Conservation (phyloP, 148 eudicot species). For the Nyssa sinensis region DNA sequence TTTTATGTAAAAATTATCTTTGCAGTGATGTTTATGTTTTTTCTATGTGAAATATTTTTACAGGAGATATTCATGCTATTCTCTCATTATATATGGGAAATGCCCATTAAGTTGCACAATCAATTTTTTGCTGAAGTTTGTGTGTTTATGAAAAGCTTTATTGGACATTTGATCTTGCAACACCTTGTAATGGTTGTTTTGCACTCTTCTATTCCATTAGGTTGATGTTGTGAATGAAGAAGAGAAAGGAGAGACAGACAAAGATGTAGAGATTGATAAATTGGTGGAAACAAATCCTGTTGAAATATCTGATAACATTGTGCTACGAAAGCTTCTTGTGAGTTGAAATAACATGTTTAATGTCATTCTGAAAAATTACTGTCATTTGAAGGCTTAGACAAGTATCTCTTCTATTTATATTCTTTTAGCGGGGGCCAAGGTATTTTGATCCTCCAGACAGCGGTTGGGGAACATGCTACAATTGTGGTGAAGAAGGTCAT, state of each 20-base stretch:
- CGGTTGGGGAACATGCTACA: slow-evolving; percentile 90
- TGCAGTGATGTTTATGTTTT: too few relatives aligned
- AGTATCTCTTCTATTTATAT: slow-evolving; percentile 42
- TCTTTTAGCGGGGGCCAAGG: slow-evolving; percentile 88
- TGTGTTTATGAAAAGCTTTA: background rate
- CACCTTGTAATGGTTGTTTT: background rate
- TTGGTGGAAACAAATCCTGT: slow-evolving; percentile 37
- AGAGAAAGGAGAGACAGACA: slow-evolving; percentile 25
- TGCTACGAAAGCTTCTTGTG: slow-evolving; percentile 92
- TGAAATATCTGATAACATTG: slow-evolving; percentile 52
- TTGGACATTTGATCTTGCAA: background rate
- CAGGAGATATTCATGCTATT: too few relatives aligned
- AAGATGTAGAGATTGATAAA: slow-evolving; percentile 27
- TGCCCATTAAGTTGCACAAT: too few relatives aligned
- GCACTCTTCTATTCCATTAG: slow-evolving; percentile 23
- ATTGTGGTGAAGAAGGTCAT: slow-evolving; percentile 98
- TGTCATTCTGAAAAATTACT: slow-evolving; percentile 28
- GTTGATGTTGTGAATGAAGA: slow-evolving; percentile 35
- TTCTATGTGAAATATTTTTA: too few relatives aligned
- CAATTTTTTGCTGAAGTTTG: background rate
- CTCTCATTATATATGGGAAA: too few relatives aligned
- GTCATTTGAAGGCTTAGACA: slow-evolving; percentile 34
- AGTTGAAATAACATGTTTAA: slow-evolving; percentile 50
- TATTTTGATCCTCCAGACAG: slow-evolving; percentile 94
- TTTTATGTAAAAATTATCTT: too few relatives aligned